Percentiles rank a stretch among this genome's conserved stretches.
phyloP scores from a whole-genome alignment of 192 early-diverging fungal genomes.

The Backusella liffmaniae region DNA sequence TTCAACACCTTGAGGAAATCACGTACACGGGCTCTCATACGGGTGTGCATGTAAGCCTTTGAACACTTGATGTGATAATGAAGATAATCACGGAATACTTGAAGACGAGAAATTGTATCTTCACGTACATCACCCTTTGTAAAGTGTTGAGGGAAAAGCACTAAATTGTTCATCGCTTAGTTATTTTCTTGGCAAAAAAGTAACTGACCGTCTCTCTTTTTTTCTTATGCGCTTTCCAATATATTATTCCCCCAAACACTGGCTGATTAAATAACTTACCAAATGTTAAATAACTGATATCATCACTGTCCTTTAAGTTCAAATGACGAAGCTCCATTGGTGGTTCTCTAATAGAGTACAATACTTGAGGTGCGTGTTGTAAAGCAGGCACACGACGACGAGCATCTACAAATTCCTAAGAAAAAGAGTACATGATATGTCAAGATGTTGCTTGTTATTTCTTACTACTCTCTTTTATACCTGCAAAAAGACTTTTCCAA shows the following conservation, averaged over 20 bases:
- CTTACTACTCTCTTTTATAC: slow-evolving; percentile 35
- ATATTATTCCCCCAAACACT: background rate
- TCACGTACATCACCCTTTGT: slow-evolving; percentile 66
- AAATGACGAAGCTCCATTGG: slow-evolving; percentile 90
- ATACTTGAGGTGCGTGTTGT: slow-evolving; percentile 96
- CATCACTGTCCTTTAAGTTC: slow-evolving; percentile 72
- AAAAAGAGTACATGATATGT: background rate
- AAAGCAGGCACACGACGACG: slow-evolving; percentile 76
- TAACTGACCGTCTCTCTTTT: background rate
- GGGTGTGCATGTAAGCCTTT: slow-evolving; percentile 98
- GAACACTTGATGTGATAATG: slow-evolving; percentile 99
- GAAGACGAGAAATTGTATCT: slow-evolving; percentile 93
- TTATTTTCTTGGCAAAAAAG: background rate
- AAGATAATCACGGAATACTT: slow-evolving; percentile 97
- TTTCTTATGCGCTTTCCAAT: background rate
- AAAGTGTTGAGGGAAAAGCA: slow-evolving; percentile 94
- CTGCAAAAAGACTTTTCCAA: slow-evolving; percentile 96
- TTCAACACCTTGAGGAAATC: slow-evolving; percentile 98
- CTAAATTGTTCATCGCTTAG: slow-evolving; percentile 39
- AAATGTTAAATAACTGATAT: slow-evolving; percentile 94
- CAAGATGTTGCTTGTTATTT: background rate
- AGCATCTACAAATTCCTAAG: slow-evolving; percentile 97
- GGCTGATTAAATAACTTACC: slow-evolving; percentile 44
- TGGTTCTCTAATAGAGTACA: slow-evolving; percentile 89
- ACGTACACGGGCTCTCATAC: slow-evolving; percentile 93